These are phyloP conservation scores for Monosporozyma aerobia DNA, from an alignment of 805 yeast species.

Conservation along the genomic window DNA sequence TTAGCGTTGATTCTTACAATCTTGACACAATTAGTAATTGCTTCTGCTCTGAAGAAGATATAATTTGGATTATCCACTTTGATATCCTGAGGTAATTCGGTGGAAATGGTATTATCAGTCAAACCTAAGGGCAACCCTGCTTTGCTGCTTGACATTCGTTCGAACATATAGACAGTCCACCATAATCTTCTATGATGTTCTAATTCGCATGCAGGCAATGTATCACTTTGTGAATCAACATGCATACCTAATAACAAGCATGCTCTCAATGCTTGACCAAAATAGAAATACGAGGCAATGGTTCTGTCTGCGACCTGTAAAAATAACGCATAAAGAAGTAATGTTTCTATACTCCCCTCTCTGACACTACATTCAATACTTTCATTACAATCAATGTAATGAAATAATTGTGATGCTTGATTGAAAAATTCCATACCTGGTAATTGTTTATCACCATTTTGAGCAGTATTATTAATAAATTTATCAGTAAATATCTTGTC, in stretches of 20 bases:
- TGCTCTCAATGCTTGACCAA: constrained; percentile 66
- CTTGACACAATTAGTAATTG: constrained; percentile 64
- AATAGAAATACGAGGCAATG: constrained; percentile 70
- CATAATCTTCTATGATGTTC: constrained; percentile 78
- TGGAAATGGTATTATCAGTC: constrained; percentile 73
- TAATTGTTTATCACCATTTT: no score
- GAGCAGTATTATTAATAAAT: background rate
- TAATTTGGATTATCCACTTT: constrained; percentile 59
- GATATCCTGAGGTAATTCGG: constrained; percentile 66
- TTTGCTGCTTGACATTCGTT: constrained; percentile 73
- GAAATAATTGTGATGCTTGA: constrained; percentile 70
- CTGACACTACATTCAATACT: constrained; percentile 68
- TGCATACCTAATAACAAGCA: constrained; percentile 71
- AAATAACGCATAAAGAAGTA: constrained; percentile 66
- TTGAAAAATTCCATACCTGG: constrained; percentile 76
- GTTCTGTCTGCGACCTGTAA: constrained; percentile 80
- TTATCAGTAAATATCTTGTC: background rate
- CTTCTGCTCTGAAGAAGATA: constrained; percentile 72
- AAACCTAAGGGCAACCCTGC: constrained; percentile 74
- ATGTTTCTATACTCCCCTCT: constrained; percentile 73
- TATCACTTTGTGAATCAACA: constrained; percentile 70
- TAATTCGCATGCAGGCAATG: constrained; percentile 55
- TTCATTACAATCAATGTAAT: constrained; percentile 71
- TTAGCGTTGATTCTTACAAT: constrained; percentile 73
- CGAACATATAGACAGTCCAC: constrained; percentile 82